Base-by-base conservation (phyloP, 2,329 filamentous ascomycete genomes). In the Aspergillus proliferans region DNA sequence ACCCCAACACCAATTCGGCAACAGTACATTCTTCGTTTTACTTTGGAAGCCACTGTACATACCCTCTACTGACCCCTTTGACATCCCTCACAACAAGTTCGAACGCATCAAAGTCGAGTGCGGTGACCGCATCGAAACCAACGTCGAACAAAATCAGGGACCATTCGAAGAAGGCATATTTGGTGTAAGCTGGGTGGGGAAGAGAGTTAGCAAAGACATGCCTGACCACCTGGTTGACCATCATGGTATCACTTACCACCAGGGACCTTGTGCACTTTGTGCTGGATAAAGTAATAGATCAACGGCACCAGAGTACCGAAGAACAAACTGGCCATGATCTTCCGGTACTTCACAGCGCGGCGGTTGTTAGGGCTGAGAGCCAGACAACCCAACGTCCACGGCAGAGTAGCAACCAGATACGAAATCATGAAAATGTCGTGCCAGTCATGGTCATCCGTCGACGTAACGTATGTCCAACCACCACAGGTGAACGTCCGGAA, bases 341-440 rank as follows among this genome's bases (percentile, higher is more conserved):
- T 97, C 59, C 93, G 82, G 70, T 94, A 95, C 71, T 86, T 90
- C 65, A 96, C 79, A 6, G 93, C 88, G 53, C 76, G 81, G 10
- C 85, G 79, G 66, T 96, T 95, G 49, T 85, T 83, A 9, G 92
- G 90, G 70, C 91, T 96, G 46, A 97, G 74, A 4, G 86, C 83
- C 53, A 97, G 80, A 69, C 92, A 96, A 44, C 93, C 93, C 43
- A 89, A 70, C 2, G 92, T 98, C 93, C 93, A 98, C 2, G 93
- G 93, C 47, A 98, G 77, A 2, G 93, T 97, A 30, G 89, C 87
- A 42, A 98, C 85, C 48, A 98, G 78, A 70, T 98, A 98, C 12
- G 90, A 94, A 59, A 98, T 96, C 93, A 98, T 98, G 69, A 98
- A 92, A 54, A 97, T 92, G 65, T 98, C 93, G 69, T 98, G 93